Percentiles rank a stretch among this genome's conserved stretches.
phyloP scores from a whole-genome alignment of 2,329 filamentous ascomycete species.

The Trichoderma guizhouense region DNA sequence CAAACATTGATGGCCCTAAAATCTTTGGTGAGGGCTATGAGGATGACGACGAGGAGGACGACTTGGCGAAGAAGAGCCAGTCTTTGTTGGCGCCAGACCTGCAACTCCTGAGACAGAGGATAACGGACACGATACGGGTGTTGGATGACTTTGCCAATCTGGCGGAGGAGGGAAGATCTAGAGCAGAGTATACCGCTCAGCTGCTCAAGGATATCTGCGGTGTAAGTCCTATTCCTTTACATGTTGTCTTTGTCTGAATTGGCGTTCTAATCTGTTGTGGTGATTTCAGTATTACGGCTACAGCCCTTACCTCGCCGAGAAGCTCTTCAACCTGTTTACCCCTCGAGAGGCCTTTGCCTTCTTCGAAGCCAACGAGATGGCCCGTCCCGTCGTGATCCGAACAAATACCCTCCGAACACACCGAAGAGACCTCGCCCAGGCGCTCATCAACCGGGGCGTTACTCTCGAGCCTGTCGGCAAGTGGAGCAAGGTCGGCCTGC shows the following conservation, averaged over 20 bases:
- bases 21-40: slow-evolving; percentile 55
- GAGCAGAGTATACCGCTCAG: slow-evolving; percentile 83
- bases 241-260: background rate
- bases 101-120: slow-evolving; percentile 80
- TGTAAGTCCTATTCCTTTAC: slow-evolving; percentile 1
- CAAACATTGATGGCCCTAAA: slow-evolving; percentile 80
- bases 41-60: slow-evolving; percentile 57
- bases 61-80: slow-evolving; percentile 55
- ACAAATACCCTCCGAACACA: slow-evolving; percentile 88
- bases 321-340: slow-evolving; percentile 88
- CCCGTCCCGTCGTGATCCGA: slow-evolving; percentile 89
- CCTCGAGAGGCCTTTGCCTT: slow-evolving; percentile 95
- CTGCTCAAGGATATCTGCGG: slow-evolving; percentile 88
- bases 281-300: slow-evolving; percentile 77
- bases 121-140: slow-evolving; percentile 90
- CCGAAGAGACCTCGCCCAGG: slow-evolving; percentile 78
- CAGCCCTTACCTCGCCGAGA: slow-evolving; percentile 89
- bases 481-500: slow-evolving; percentile 96
- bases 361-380: slow-evolving; percentile 97
- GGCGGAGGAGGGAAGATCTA: slow-evolving; percentile 73
- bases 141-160: slow-evolving; percentile 84
- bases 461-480: slow-evolving; percentile 96
- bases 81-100: slow-evolving; percentile 79
- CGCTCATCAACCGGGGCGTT: slow-evolving; percentile 92
- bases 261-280: background rate